Base-by-base conservation (phyloP, 352 stramenopile species). In the Phytophthora hybrid region DNA sequence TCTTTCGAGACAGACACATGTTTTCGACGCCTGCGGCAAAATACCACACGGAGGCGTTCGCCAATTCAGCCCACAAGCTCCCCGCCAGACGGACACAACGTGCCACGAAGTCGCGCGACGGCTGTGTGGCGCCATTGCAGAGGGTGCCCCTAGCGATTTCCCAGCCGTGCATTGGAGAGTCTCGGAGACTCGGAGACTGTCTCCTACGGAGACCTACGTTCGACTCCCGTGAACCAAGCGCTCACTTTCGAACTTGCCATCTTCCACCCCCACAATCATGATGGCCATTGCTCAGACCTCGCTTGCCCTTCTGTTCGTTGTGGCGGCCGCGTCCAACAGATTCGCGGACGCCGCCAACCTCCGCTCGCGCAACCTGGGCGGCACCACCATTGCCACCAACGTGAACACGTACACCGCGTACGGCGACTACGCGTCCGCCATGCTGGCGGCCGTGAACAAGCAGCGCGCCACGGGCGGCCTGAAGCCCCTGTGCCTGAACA, bases 11-110 rank as follows among this genome's bases (percentile, higher is more conserved):
- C 23, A 29, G 56, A 49, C 67, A 74, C 65, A 62, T 76, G 69
- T 67, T 76, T 71, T 63, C 57, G 63, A 55, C 69, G 62, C 62
- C 41, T 26, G 47, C 39, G 49, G 56, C 54, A 49, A 18, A 76
- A 64, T 67, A 76, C 56, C 69, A 76, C 69, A 67, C 56, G 62
- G 31, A 31, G 39, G 23, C 39, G 39, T 19, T 21, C 31, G 31
- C 31, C 23, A 34, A 56, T n/a, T 26, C n/a, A 16, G 29, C 21
- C 66, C 67, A 74, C 67, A 73, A 62, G 52, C 58, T 73, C 19
- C 18, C 16, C 53, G 46, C 67, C 67, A 69, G 61, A 56, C 59
- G 54, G 64, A 32, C 53, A 19, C 23, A 6, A n/a, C 37, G 37
- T 18, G 16, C 32, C 21, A 60, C 49, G 21, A 51, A 46, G 41